Evolutionary conservation across 2,329 filamentous ascomycete genomes (phyloP).

Genomic region (Apiospora sp.): DNA sequence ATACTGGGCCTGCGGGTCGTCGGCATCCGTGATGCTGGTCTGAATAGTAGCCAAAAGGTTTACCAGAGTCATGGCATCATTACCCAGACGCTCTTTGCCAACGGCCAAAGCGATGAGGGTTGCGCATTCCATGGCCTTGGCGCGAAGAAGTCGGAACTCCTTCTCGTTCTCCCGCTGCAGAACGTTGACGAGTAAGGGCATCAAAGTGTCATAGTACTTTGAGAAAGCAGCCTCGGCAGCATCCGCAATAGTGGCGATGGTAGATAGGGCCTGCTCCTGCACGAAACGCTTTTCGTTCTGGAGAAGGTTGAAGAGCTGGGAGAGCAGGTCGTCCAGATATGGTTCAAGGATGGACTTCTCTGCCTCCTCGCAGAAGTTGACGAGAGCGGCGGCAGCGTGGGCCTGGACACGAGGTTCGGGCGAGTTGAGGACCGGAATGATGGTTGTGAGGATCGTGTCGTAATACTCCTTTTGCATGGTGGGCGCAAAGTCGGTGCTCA

Average conservation of each 20-base stretch:
- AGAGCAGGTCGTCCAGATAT: slow-evolving; percentile 88
- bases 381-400: slow-evolving; percentile 94
- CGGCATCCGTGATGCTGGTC: slow-evolving; percentile 82
- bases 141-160: slow-evolving; percentile 87
- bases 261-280: slow-evolving; percentile 96
- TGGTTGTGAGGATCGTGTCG: slow-evolving; percentile 83
- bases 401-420: slow-evolving; percentile 94
- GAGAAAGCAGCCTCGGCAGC: slow-evolving; percentile 94
- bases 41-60: slow-evolving; percentile 89
- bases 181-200: slow-evolving; percentile 93
- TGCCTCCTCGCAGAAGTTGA: slow-evolving; percentile 99
- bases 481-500: slow-evolving; percentile 98
- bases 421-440: slow-evolving; percentile 90
- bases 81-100: slow-evolving; percentile 88
- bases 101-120: slow-evolving; percentile 95
- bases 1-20: slow-evolving; percentile 96
- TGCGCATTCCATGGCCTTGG: slow-evolving; percentile 99
- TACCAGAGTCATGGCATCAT: slow-evolving; percentile 86
- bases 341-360: slow-evolving; percentile 92
- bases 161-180: slow-evolving; percentile 90
- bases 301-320: slow-evolving; percentile 84
- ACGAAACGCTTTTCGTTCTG: slow-evolving; percentile 95
- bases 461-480: slow-evolving; percentile 98
- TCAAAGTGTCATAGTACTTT: slow-evolving; percentile 94
- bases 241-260: slow-evolving; percentile 98